Evolutionary conservation across 805 yeast species (phyloP).

Genomic region (Pichia membranifaciens): DNA sequence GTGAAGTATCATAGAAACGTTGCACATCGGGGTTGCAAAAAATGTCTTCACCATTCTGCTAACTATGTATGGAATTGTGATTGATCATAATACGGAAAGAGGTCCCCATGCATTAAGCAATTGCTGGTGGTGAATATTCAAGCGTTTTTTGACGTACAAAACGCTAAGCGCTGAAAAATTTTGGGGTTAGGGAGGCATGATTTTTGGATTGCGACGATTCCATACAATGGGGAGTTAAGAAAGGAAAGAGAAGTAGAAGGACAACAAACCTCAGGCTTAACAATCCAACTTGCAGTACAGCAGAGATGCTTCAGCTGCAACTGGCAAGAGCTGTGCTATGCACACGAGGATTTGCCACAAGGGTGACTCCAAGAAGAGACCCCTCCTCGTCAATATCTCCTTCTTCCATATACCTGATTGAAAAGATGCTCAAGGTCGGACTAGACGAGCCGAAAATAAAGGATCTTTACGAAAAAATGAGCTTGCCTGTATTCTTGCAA

Average conservation of each 20-base stretch:
- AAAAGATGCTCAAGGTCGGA: neutral
- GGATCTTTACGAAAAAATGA: neutral
- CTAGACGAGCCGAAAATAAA: neutral
- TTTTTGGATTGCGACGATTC: neutral
- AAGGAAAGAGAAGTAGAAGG: too few species aligned
- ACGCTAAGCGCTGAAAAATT: neutral
- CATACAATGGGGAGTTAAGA: too few species aligned
- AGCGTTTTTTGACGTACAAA: too few species aligned
- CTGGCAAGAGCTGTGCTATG: neutral
- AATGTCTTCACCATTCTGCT: too few species aligned
- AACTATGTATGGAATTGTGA: too few species aligned
- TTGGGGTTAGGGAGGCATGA: neutral
- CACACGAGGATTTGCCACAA: neutral
- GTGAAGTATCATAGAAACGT: too few species aligned
- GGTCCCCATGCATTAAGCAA: too few species aligned
- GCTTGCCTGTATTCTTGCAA: constrained; percentile 1
- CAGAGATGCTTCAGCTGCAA: neutral
- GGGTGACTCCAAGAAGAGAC: neutral
- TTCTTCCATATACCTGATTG: neutral
- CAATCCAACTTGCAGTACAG: neutral
- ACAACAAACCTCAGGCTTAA: too few species aligned
- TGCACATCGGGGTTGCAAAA: too few species aligned
- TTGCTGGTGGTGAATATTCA: too few species aligned
- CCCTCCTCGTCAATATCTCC: too few species aligned
- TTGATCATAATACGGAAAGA: too few species aligned